Percentiles rank a stretch among this genome's conserved stretches.
phyloP scores from a whole-genome alignment of 768 basidiomycete species.

The Mycena albidolilacea region DNA sequence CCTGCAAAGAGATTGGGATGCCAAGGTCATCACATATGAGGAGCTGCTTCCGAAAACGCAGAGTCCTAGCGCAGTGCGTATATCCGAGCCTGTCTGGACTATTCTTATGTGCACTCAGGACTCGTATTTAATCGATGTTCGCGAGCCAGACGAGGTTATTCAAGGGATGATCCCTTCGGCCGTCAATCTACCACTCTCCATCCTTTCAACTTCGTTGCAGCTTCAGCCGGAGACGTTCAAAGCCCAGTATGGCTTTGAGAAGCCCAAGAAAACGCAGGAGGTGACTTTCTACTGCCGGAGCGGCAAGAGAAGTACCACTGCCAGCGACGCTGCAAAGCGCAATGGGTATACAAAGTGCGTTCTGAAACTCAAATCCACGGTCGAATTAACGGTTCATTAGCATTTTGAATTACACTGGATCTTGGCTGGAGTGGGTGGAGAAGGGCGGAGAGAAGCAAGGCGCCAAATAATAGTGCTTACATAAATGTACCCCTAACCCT shows the following conservation, averaged over 20 bases:
- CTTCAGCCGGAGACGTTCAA: constrained; percentile 70
- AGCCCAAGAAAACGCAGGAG: constrained; percentile 79
- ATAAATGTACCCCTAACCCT: constrained; percentile 47
- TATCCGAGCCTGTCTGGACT: too few relatives aligned
- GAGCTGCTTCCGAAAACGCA: constrained; percentile 85
- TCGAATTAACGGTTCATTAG: constrained; percentile 48
- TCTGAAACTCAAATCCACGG: neutral
- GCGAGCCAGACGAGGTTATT: constrained; percentile 91
- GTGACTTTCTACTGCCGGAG: constrained; percentile 94
- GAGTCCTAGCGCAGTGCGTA: constrained; percentile 76
- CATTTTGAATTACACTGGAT: constrained; percentile 85
- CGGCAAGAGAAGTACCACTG: constrained; percentile 86
- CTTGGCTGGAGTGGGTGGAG: constrained; percentile 90
- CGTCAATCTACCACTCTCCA: constrained; percentile 89
- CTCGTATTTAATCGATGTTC: constrained; percentile 88
- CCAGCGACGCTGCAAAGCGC: constrained; percentile 84
- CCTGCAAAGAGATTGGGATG: constrained; percentile 82
- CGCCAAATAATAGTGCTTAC: constrained; percentile 32
- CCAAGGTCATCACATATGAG: constrained; percentile 80
- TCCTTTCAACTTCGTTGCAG: constrained; percentile 77
- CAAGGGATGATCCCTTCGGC: constrained; percentile 95
- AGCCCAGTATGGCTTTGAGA: constrained; percentile 79
- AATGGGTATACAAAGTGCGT: constrained; percentile 88
- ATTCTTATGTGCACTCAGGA: constrained; percentile 57
- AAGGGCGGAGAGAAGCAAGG: constrained; percentile 57